Base-by-base conservation (phyloP, 2,329 filamentous ascomycete species). In the Xylaria polymorpha region DNA sequence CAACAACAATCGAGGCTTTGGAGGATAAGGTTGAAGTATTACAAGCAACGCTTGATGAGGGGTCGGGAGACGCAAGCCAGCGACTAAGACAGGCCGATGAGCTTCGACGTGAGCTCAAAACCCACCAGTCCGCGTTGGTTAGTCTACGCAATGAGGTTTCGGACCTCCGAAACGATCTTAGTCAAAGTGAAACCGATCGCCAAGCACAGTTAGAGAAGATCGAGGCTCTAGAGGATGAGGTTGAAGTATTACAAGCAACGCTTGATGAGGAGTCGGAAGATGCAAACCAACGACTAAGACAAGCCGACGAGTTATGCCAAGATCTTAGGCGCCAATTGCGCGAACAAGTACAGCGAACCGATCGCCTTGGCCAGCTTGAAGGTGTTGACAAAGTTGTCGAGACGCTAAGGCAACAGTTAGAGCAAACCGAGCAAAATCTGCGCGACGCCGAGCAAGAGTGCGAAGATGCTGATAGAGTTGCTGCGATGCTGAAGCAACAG, bases 21-120 rank as follows among this genome's bases (percentile, higher is more conserved):
- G 91, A 94, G 76, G 92, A 94, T 72, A 92, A 94, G 77, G 85
- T 94, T n/a, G 90, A 93, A 62, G 87, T 93, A 37, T 81, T 94
- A 18, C 91, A 94, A 77, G 84, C 85, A 25, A 87, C 85, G 46
- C 79, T 91, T 53, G 90, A 92, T 60, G 86, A 91, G 68, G 90
- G 91, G 77, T 86, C 86, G 50, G 87, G 91, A 71, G 86, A 87
- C 68, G 85, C 86, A 86, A 37, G 82, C 15, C 79, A 83, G 44
- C 83, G 86, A 53, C 76, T 86, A n/a, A 35, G 2, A 20, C 53
- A 64, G 18, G 20, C 35, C 3, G 87, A 91, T 56, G 90, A 91
- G 60, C 84, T 96, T 10, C 90, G 92, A 75, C 86, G 89, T 57
- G 92, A 94, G 67, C 84, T 96, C 14, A 86, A 91, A 65, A 83